A percentile compares a stretch with the other conserved stretches of the same genome.
Conservation (phyloP, 1,139 yeast species). For the Geotrichum reessii region DNA sequence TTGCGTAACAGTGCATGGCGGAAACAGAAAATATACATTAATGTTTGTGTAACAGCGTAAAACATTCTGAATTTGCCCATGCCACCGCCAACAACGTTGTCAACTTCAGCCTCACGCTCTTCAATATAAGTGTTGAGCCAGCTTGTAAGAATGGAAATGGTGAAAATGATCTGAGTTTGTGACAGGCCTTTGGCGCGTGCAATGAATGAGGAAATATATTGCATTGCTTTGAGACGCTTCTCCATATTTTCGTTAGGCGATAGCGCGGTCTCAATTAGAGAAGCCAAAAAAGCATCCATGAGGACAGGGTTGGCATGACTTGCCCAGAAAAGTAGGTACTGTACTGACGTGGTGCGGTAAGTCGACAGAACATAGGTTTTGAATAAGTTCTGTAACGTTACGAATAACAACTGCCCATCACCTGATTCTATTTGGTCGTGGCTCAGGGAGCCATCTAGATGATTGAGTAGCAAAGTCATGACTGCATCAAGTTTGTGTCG, state of each 20-base stretch:
- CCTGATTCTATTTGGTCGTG: slow-evolving; percentile 51
- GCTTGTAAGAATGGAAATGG: slow-evolving; percentile 68
- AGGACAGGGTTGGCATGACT: slow-evolving; percentile 79
- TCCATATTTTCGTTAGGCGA: slow-evolving; percentile 61
- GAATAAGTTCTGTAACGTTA: slow-evolving; percentile 70
- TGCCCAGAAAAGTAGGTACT: slow-evolving; percentile 73
- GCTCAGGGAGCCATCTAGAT: slow-evolving; percentile 48
- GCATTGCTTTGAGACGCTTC: slow-evolving; percentile 80
- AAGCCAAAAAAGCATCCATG: slow-evolving; percentile 77
- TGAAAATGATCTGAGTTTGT: slow-evolving; percentile 67
- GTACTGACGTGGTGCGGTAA: slow-evolving; percentile 85
- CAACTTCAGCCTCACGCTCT: slow-evolving; percentile 79
- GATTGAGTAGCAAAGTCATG: slow-evolving; percentile 49
- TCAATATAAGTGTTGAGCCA: slow-evolving; percentile 78
- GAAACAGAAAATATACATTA: slow-evolving; percentile 87
- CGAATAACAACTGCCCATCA: slow-evolving; percentile 67
- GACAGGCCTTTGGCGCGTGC: slow-evolving; percentile 79
- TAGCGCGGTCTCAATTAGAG: slow-evolving; percentile 78
- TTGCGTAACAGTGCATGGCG: slow-evolving; percentile 53
- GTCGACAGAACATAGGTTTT: slow-evolving; percentile 83
- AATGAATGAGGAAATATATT: slow-evolving; percentile 82
- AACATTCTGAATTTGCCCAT: slow-evolving; percentile 67
- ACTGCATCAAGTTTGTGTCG: slow-evolving; percentile 61
- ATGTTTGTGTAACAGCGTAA: slow-evolving; percentile 89
- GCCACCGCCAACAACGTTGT: slow-evolving; percentile 39